A percentile compares a stretch with the other conserved stretches of the same genome.
These are phyloP conservation scores for Thecaphora thlaspeos DNA, from an alignment of 1,284 basidiomycete genomes.

Conservation along the genomic window DNA sequence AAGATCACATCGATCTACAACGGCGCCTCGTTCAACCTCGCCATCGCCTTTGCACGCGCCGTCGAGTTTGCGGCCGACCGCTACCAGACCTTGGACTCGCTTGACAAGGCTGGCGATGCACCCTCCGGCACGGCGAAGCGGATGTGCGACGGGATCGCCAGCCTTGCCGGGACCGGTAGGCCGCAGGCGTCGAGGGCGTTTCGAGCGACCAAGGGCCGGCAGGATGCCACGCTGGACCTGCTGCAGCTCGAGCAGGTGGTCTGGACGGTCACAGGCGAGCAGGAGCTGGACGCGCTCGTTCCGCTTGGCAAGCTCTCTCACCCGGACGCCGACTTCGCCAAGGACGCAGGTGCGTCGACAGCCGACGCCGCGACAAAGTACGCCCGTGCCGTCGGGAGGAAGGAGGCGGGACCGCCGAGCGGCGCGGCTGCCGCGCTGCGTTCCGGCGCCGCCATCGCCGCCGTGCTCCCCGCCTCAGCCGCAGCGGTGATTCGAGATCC, in stretches of 20 bases:
- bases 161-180: constrained; percentile 15
- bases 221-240: constrained; percentile 52
- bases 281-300: constrained; percentile 41
- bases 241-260: constrained; percentile 41
- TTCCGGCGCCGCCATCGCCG: constrained; percentile 20
- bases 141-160: constrained; percentile 27
- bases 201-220: constrained; percentile 44
- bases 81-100: constrained; percentile 16
- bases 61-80: constrained; percentile 29
- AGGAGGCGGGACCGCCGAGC: constrained; percentile 7
- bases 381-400: constrained; percentile 21
- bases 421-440: constrained; percentile 26
- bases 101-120: constrained; percentile 25
- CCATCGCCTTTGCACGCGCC: constrained; percentile 31
- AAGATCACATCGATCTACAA: constrained; percentile 41
- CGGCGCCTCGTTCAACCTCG: constrained; percentile 42
- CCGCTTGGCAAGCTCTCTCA: constrained; percentile 28
- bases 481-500: constrained; percentile 9
- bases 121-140: constrained; percentile 26
- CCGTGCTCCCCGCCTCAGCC: constrained; percentile 40
- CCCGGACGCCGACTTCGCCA: too few relatives aligned
- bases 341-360: too few relatives aligned
- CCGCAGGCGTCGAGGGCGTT: constrained; percentile 24
- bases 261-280: constrained; percentile 14
- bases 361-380: too few relatives aligned